Percentiles rank a stretch among this genome's conserved stretches.
Conservation (phyloP, 352 stramenopile genomes). For the Phytopythium kandeliae region DNA sequence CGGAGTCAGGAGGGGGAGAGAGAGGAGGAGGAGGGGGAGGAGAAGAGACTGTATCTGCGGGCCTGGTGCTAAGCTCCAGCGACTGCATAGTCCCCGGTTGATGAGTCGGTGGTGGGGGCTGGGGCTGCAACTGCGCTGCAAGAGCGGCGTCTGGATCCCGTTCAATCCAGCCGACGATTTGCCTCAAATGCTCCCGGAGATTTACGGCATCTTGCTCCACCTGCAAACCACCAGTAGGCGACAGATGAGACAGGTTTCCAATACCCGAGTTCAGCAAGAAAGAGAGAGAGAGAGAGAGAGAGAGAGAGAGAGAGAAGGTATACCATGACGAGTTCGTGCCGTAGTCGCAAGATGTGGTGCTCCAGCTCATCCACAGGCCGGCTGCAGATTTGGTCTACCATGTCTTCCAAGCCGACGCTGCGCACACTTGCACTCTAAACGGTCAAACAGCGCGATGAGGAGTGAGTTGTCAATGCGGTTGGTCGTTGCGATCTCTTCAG, state of each 20-base stretch:
- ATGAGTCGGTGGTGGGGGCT: conserved; percentile 19
- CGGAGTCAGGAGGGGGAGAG: conserved; percentile 1
- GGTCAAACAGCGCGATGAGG: neutral
- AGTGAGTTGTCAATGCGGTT: neutral
- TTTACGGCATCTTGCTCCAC: conserved; percentile 67
- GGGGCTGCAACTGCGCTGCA: conserved; percentile 28
- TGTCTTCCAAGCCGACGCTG: conserved; percentile 74
- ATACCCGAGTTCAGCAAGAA: conserved; percentile 2
- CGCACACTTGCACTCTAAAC: conserved; percentile 68
- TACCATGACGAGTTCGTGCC: conserved; percentile 47
- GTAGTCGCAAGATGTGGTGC: conserved; percentile 44
- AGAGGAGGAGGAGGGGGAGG: conserved; percentile 9
- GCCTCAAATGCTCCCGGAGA: conserved; percentile 59
- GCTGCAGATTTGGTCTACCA: conserved; percentile 80
- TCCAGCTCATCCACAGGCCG: conserved; percentile 72
- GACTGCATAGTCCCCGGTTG: conserved; percentile 17
- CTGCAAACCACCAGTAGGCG: too few relatives aligned
- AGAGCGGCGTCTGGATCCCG: conserved; percentile 42
- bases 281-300: too few relatives aligned
- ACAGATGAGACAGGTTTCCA: neutral
- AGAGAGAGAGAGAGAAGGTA: too few relatives aligned
- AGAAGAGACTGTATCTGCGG: conserved; percentile 3
- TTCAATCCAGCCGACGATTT: conserved; percentile 73
- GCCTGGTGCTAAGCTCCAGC: conserved; percentile 10
- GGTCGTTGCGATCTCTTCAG: neutral